Evolutionary conservation across 495 filamentous ascomycete genomes (phyloP).

Genomic region (Neurospora sp.): DNA sequence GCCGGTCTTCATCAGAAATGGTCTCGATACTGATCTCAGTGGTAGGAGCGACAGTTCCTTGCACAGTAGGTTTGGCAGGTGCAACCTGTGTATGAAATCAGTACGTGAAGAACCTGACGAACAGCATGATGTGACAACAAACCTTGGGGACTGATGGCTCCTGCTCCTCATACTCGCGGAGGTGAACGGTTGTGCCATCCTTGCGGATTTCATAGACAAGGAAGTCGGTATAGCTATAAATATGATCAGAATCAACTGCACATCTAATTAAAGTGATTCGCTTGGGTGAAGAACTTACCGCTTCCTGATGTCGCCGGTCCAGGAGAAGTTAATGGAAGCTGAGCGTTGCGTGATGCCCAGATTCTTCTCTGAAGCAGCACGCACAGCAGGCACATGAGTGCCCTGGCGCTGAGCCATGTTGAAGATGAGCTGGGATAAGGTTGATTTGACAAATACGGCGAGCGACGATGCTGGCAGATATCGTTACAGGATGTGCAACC

Average conservation of each 20-base stretch:
- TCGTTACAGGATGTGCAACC: background rate
- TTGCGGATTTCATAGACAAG: conserved; percentile 84
- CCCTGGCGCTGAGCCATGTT: conserved; percentile 16
- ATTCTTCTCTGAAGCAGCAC: conserved; percentile 20
- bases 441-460: background rate
- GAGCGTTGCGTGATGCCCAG: conserved; percentile 28
- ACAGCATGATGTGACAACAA: conserved; percentile 8
- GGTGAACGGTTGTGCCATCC: conserved; percentile 68
- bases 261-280: background rate
- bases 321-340: conserved; percentile 21
- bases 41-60: background rate
- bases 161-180: conserved; percentile 44
- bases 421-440: background rate
- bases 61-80: background rate
- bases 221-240: conserved; percentile 80
- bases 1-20: conserved; percentile 14
- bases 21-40: background rate
- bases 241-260: background rate
- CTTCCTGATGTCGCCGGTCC: conserved; percentile 30
- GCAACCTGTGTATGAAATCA: background rate
- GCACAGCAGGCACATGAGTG: conserved; percentile 25
- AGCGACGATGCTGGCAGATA: background rate
- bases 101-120: background rate
- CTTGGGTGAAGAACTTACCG: conserved; percentile 13
- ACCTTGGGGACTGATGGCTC: conserved; percentile 27